These are phyloP conservation scores for Filobasidium uniguttulatum DNA, from an alignment of 1,284 basidiomycete genomes.

Conservation along the genomic window DNA sequence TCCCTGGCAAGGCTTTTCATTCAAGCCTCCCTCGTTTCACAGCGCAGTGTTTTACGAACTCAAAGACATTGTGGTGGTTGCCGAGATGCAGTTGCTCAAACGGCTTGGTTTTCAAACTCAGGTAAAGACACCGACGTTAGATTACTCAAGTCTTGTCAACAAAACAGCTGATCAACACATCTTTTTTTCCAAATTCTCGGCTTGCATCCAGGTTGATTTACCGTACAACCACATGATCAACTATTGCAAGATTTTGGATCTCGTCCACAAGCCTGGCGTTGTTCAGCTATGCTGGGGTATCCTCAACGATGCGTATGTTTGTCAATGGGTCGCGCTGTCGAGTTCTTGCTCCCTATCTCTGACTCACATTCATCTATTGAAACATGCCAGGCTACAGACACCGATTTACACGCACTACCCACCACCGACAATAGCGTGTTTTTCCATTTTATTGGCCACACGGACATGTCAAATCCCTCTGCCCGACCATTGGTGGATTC, in stretches of 20 bases:
- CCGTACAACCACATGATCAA: conserved; percentile 92
- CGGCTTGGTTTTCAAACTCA: conserved; percentile 72
- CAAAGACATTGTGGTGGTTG: conserved; percentile 61
- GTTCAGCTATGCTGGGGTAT: conserved; percentile 74
- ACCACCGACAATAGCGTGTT: conserved; percentile 73
- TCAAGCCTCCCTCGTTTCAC: conserved; percentile 5
- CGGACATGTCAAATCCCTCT: conserved; percentile 56
- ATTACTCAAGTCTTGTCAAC: background rate
- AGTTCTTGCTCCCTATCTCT: background rate
- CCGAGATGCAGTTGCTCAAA: conserved; percentile 96
- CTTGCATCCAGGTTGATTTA: conserved; percentile 59
- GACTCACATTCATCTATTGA: background rate
- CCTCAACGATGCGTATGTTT: conserved; percentile 70
- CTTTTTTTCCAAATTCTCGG: conserved; percentile 29
- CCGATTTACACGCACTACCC: conserved; percentile 78
- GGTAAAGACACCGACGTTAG: conserved; percentile 16
- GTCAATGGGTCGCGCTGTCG: no score
- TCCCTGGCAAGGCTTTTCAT: background rate
- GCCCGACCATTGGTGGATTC: conserved; percentile 70
- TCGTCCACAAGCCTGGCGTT: conserved; percentile 52
- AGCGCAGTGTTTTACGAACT: conserved; percentile 15
- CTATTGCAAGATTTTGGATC: conserved; percentile 78
- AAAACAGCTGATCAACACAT: conserved; percentile 1
- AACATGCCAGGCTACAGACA: conserved; percentile 57
- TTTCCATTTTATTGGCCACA: conserved; percentile 62